Conservation (phyloP, 2,329 filamentous ascomycete species). For the Hypoxylon sp. region DNA sequence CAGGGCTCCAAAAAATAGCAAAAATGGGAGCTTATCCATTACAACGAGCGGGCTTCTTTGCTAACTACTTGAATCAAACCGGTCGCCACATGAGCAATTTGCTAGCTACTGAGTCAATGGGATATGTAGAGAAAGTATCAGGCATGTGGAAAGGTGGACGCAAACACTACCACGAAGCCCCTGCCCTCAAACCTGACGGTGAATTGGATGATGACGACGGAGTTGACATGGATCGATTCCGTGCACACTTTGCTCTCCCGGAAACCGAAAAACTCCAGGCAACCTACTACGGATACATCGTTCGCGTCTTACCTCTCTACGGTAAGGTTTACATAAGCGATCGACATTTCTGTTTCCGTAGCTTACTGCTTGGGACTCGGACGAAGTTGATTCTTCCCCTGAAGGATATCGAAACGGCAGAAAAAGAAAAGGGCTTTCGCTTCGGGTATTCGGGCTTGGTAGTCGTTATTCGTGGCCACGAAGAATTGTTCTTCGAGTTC, state of each 20-base stretch:
- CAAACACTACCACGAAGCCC: constrained; percentile 83
- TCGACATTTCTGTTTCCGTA: constrained; percentile 91
- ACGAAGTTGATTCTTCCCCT: constrained; percentile 94
- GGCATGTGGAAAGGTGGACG: constrained; percentile 96
- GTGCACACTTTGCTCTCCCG: constrained; percentile 90
- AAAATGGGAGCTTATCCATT: constrained; percentile 81
- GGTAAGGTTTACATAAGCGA: constrained; percentile 97
- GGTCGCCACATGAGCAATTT: constrained; percentile 85
- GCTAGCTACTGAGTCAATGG: constrained; percentile 91
- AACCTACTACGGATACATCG: constrained; percentile 92
- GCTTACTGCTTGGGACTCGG: constrained; percentile 86
- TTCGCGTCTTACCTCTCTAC: constrained; percentile 90
- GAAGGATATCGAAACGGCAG: constrained; percentile 90
- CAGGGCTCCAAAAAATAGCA: constrained; percentile 63
- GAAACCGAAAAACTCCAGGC: constrained; percentile 85
- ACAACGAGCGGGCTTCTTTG: constrained; percentile 85
- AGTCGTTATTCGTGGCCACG: constrained; percentile 91
- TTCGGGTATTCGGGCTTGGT: constrained; percentile 92
- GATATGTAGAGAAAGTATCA: constrained; percentile 95
- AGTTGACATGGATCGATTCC: constrained; percentile 83
- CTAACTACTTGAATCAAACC: constrained; percentile 83
- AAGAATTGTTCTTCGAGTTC: constrained; percentile 98
- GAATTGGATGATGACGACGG: constrained; percentile 68
- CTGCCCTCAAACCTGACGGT: constrained; percentile 66
- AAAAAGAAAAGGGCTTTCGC: constrained; percentile 95